phyloP scores from a whole-genome alignment of 768 basidiomycete species.

The Mycena crocata region DNA sequence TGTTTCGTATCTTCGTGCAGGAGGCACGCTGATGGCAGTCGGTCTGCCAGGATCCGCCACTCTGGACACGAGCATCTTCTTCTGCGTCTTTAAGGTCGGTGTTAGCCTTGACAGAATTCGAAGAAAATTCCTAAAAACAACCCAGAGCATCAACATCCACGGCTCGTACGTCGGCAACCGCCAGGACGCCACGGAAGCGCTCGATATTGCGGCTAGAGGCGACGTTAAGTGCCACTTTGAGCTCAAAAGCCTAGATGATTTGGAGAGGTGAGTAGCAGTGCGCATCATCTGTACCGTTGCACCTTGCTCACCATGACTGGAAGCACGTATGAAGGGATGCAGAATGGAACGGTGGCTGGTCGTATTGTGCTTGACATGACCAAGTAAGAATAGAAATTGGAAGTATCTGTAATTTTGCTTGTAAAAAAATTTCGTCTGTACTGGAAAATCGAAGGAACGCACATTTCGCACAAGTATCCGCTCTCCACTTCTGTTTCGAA shows the following conservation, averaged over 20 bases:
- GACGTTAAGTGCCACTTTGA: not conserved
- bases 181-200: constrained; percentile 86
- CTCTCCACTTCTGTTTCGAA: no score
- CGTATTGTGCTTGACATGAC: constrained; percentile 1
- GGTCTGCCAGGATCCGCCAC: constrained; percentile 76
- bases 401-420: no score
- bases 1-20: constrained; percentile 77
- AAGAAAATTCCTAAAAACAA: no score
- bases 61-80: constrained; percentile 74
- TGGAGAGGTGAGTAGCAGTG: not conserved
- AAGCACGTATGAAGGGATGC: constrained; percentile 1
- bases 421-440: no score
- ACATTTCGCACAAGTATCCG: no score
- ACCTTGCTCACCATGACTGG: no score
- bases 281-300: no score
- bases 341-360: not conserved
- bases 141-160: constrained; percentile 60
- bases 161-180: constrained; percentile 77
- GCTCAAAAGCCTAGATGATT: not conserved
- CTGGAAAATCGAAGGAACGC: no score
- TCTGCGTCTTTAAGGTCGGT: constrained; percentile 69
- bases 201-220: constrained; percentile 58
- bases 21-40: constrained; percentile 81
- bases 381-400: not conserved
- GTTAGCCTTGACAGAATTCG: not conserved